Percentiles rank a stretch among this genome's conserved stretches.
Conservation (phyloP, 176 grass and related monocot genomes). For the Juncus inflexus region DNA sequence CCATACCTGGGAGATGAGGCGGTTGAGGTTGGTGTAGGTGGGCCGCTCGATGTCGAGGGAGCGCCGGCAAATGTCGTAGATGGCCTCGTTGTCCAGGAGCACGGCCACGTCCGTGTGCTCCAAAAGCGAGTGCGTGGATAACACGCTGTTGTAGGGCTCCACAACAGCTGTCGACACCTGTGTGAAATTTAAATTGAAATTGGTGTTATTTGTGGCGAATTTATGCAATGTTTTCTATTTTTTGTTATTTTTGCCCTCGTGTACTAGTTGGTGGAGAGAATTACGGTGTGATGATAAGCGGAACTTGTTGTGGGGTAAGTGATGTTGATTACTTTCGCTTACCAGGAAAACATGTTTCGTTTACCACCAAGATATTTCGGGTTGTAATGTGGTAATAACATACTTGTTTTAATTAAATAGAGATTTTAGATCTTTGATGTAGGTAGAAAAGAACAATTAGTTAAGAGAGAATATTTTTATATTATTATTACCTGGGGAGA, state of each 20-base stretch:
- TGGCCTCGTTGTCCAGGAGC: constrained; percentile 28
- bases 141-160: constrained; percentile 27
- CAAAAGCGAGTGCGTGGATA: constrained; percentile 24
- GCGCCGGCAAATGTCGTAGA: constrained; percentile 27
- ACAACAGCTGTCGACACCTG: constrained; percentile 26
- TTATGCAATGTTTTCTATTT: neutral
- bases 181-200: neutral
- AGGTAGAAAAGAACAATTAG: too few species aligned
- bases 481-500: constrained; percentile 17
- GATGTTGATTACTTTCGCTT: neutral
- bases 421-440: neutral
- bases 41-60: constrained; percentile 30
- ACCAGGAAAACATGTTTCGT: neutral
- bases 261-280: neutral
- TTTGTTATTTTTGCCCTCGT: neutral
- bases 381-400: neutral
- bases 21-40: constrained; percentile 28
- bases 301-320: neutral
- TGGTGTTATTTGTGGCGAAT: neutral
- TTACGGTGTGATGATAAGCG: neutral
- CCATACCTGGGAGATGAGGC: constrained; percentile 20
- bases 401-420: neutral
- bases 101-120: constrained; percentile 26
- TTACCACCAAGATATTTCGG: too few species aligned
- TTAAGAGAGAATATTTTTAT: neutral